Evolutionary conservation across 805 yeast species (phyloP), one percentile per base, ranked within the genome.

Genomic region (Candida adriatica): DNA sequence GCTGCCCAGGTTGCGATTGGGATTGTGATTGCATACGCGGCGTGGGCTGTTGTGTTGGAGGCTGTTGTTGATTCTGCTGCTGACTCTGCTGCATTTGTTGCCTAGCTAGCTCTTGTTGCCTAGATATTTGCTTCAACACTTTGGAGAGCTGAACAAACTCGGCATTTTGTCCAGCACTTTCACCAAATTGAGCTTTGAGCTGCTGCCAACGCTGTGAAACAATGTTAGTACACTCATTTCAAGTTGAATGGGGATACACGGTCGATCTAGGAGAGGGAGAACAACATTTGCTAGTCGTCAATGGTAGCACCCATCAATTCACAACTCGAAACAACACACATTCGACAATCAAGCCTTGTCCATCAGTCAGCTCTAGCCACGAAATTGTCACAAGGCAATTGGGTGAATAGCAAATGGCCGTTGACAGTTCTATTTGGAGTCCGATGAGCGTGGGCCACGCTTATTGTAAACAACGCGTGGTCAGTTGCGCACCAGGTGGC

Each of bases 71-170:
- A 26, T 39, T 55, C 27, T 41, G 48, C 24, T 39, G 51, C 16
- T 24, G 48, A 13, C 43, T 53, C 9, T 39, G 52, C 26, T 48
- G 55, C 18, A 37, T 48, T 29, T 46, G 49, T 38, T 48, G 56
- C 30, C 53, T 53, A 18, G 48, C 50, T 31, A 48, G 42, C 42
- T 61, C 66, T 35, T 61, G 69, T 35, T 59, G 67, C 20, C 51
- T 52, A 6, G 63, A 55, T 26, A 59, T 56, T 24, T 55, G 54
- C 42, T 69, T 68, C 30, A 77, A 60, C 24, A 70, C 51, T 45
- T 66, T 70, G 24, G 76, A 65, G 41, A 77, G 56, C 36, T 71
- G 73, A 14, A 70, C 62, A 51, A 70, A 76, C 55, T 78, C 85
- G 11, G 75, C 71, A 31, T 72, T 71, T 36, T 66, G 63, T 10